Percentiles rank a stretch among this genome's conserved stretches.
These are phyloP conservation scores for Aspergillus taichungensis DNA, from an alignment of 495 filamentous ascomycete genomes.

Conservation along the genomic window DNA sequence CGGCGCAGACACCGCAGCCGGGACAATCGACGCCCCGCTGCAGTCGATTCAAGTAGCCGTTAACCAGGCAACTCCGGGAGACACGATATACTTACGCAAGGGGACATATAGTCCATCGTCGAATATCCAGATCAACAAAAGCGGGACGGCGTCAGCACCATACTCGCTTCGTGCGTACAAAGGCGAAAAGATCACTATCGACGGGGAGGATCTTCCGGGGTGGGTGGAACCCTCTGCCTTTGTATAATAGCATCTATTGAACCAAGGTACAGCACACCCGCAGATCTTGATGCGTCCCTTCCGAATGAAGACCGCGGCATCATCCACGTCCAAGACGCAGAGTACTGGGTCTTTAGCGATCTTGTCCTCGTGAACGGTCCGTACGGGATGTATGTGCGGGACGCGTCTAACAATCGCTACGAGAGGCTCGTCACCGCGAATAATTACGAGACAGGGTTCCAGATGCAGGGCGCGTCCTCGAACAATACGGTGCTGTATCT, in stretches of 20 bases:
- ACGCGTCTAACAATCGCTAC: slow-evolving; percentile 15
- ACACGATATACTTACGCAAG: slow-evolving; percentile 11
- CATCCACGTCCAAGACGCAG: slow-evolving; percentile 10
- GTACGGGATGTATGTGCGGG: slow-evolving; percentile 11
- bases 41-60: slow-evolving; percentile 12
- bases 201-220: slow-evolving; percentile 11
- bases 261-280: slow-evolving; percentile 4
- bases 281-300: slow-evolving; percentile 8
- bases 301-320: slow-evolving; percentile 9
- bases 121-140: slow-evolving; percentile 14
- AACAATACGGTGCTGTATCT: slow-evolving; percentile 14
- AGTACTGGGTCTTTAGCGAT: slow-evolving; percentile 15
- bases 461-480: slow-evolving; percentile 9
- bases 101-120: slow-evolving; percentile 11
- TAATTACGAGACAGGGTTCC: slow-evolving; percentile 16
- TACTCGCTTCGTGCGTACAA: slow-evolving; percentile 8
- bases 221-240: background rate
- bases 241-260: background rate
- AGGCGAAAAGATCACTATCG: slow-evolving; percentile 9
- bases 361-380: slow-evolving; percentile 14
- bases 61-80: slow-evolving; percentile 5
- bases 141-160: slow-evolving; percentile 6
- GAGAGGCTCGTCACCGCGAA: slow-evolving; percentile 9
- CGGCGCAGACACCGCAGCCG: slow-evolving; percentile 9
- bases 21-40: slow-evolving; percentile 6